Conservation (phyloP, 2,329 filamentous ascomycete genomes). For the Penicillium sp. region DNA sequence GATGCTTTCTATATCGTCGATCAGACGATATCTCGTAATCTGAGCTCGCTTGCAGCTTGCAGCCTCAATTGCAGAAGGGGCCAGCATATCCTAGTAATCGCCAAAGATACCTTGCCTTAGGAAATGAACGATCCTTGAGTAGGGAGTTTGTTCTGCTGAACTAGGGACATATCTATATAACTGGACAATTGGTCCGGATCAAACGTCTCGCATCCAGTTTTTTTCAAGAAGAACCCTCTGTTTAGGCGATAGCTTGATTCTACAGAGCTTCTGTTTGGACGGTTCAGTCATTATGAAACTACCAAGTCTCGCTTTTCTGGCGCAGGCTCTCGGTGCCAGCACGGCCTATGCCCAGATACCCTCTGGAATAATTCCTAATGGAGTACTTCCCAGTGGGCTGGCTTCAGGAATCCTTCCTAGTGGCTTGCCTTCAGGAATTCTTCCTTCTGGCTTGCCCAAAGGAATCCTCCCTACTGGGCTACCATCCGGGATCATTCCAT, state of each 20-base stretch:
- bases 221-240: neutral
- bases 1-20: neutral
- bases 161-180: neutral
- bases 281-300: neutral
- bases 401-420: neutral
- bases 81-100: neutral
- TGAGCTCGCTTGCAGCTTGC: too few species aligned
- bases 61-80: neutral
- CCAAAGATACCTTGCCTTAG: neutral
- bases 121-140: neutral
- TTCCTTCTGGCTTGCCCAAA: too few species aligned
- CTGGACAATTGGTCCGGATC: neutral
- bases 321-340: neutral
- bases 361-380: neutral
- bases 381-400: neutral
- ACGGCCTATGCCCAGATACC: neutral
- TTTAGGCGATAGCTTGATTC: neutral
- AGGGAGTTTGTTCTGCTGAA: neutral
- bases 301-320: neutral
- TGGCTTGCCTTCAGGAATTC: too few species aligned
- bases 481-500: too few species aligned
- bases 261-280: neutral
- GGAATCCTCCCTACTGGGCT: neutral
- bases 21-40: neutral
- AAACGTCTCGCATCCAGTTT: neutral